A percentile compares a stretch with the other conserved stretches of the same genome.
Evolutionary conservation across 495 filamentous ascomycete genomes (phyloP).

Genomic region (Penicillium arizonense): DNA sequence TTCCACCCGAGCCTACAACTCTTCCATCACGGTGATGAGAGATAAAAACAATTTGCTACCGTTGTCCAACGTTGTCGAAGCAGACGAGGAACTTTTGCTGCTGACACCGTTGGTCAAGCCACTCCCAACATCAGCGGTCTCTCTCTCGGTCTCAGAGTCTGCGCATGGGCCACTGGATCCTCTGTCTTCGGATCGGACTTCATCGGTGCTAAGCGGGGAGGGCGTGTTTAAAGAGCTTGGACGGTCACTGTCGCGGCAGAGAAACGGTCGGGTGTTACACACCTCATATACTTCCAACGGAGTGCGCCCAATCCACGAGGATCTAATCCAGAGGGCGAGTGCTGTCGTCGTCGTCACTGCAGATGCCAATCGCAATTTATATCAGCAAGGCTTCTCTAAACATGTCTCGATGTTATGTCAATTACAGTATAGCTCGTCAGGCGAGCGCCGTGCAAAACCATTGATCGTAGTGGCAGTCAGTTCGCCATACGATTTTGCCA

Average conservation of each 20-base stretch:
- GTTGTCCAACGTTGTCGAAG: constrained; percentile 69
- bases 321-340: constrained; percentile 79
- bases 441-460: constrained; percentile 59
- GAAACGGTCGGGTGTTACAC: constrained; percentile 79
- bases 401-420: constrained; percentile 94
- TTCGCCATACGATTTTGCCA: constrained; percentile 93
- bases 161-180: constrained; percentile 52
- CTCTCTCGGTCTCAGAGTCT: constrained; percentile 50
- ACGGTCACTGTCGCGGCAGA: constrained; percentile 72
- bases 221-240: constrained; percentile 84
- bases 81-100: constrained; percentile 80
- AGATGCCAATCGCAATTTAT: constrained; percentile 85
- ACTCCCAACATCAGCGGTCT: constrained; percentile 76
- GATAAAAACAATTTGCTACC: constrained; percentile 79
- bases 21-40: constrained; percentile 80
- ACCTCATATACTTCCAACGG: constrained; percentile 91
- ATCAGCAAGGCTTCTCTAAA: constrained; percentile 88
- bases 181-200: constrained; percentile 54
- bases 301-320: constrained; percentile 84
- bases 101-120: constrained; percentile 85
- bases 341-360: constrained; percentile 86
- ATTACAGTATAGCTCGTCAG: constrained; percentile 54
- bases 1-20: constrained; percentile 79
- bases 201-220: constrained; percentile 81
- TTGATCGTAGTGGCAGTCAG: constrained; percentile 86